Conservation (phyloP, 495 filamentous ascomycete species). For the Penicillium chermesinum region DNA sequence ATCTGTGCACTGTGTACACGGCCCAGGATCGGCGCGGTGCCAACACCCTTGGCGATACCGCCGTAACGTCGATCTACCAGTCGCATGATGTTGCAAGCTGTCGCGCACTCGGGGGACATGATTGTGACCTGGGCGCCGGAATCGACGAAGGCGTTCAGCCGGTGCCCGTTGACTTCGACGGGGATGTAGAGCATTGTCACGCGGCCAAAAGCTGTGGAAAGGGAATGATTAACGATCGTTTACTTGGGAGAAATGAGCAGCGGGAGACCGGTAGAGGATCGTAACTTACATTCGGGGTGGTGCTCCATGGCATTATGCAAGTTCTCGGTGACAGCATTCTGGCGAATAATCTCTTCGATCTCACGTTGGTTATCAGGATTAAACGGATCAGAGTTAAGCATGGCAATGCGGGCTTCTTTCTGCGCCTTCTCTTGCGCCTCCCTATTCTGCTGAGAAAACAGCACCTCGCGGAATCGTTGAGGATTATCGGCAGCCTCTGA, state of each 20-base stretch:
- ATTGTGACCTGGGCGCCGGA: conserved; percentile 97
- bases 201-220: conserved; percentile 69
- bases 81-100: conserved; percentile 91
- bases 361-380: conserved; percentile 83
- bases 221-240: not conserved
- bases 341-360: conserved; percentile 94
- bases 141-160: conserved; percentile 95
- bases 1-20: conserved; percentile 92
- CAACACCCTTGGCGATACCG: conserved; percentile 87
- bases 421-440: conserved; percentile 66
- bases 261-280: not conserved
- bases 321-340: conserved; percentile 90
- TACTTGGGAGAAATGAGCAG: conserved; percentile 18
- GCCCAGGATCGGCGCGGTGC: conserved; percentile 88
- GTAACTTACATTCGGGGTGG: conserved; percentile 79
- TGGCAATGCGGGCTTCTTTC: conserved; percentile 71
- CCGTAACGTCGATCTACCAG: conserved; percentile 89
- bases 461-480: conserved; percentile 65
- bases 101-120: conserved; percentile 92
- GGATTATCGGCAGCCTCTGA: conserved; percentile 74
- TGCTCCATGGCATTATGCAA: conserved; percentile 93
- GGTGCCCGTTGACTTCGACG: conserved; percentile 86
- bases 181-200: conserved; percentile 96
- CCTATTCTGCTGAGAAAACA: conserved; percentile 56
- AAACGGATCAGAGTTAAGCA: conserved; percentile 87